These are phyloP conservation scores for Leccinum variicolor DNA, from an alignment of 768 basidiomycete species.

Conservation along the genomic window DNA sequence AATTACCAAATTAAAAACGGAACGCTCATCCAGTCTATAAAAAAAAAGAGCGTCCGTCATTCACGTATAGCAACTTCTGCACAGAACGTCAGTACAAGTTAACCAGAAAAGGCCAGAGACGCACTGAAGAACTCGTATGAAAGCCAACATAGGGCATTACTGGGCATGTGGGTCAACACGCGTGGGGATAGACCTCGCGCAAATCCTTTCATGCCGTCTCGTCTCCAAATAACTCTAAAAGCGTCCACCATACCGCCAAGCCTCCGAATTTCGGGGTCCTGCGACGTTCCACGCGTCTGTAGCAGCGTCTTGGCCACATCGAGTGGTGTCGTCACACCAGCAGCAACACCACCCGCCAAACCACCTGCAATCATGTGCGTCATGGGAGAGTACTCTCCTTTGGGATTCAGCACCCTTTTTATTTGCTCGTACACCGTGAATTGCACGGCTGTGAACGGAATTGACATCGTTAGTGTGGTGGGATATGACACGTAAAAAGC, in stretches of 20 bases:
- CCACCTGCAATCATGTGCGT: constrained; percentile 93
- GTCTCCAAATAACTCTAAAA: constrained; percentile 78
- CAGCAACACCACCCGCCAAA: constrained; percentile 89
- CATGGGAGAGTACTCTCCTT: constrained; percentile 83
- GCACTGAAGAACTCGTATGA: constrained; percentile 98
- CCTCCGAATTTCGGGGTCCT: constrained; percentile 79
- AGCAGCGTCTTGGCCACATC: constrained; percentile 98
- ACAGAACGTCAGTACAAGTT: constrained; percentile 11
- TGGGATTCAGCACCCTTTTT: constrained; percentile 83
- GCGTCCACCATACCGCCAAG: constrained; percentile 86
- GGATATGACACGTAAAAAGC: constrained; percentile 99
- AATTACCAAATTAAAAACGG: not conserved
- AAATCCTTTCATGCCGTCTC: constrained; percentile 86
- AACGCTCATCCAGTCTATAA: constrained; percentile 15
- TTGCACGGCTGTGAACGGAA: constrained; percentile 98
- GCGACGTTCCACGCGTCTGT: constrained; percentile 91
- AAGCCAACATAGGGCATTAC: constrained; percentile 95
- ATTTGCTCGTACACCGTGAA: constrained; percentile 95
- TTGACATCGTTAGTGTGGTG: constrained; percentile 93
- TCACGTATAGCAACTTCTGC: constrained; percentile 65
- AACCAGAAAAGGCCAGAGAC: constrained; percentile 33
- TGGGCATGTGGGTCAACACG: constrained; percentile 93
- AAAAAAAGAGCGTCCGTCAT: constrained; percentile 18
- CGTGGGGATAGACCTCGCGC: constrained; percentile 85
- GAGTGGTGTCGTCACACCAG: constrained; percentile 92